Percentiles rank a stretch among this genome's conserved stretches.
Evolutionary conservation across 306 rosid species (phyloP).

Genomic region (Albizia julibrissin): DNA sequence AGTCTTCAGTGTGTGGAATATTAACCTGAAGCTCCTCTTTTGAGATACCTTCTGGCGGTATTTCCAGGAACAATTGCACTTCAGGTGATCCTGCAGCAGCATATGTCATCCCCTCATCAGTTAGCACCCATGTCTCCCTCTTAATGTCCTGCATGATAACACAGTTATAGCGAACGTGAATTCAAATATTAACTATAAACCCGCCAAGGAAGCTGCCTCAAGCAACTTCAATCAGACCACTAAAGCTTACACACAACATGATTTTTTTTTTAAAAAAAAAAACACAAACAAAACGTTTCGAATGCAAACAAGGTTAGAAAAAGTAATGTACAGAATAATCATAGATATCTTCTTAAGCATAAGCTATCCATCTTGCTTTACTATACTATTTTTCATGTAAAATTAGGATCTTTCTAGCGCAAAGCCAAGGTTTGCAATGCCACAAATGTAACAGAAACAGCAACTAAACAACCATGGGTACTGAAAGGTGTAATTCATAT

Average conservation of each 20-base stretch:
- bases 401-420: neutral
- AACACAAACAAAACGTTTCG: too few species aligned
- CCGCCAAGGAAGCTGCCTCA: neutral
- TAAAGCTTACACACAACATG: neutral
- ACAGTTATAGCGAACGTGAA: neutral
- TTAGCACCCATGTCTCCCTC: conserved; percentile 72
- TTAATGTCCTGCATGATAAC: conserved; percentile 66
- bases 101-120: conserved; percentile 73
- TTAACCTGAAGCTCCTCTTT: conserved; percentile 77
- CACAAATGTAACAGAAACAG: neutral
- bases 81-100: conserved; percentile 79
- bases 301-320: neutral
- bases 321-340: neutral
- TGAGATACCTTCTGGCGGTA: conserved; percentile 80
- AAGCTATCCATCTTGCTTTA: neutral
- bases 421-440: neutral
- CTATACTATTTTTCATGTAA: neutral
- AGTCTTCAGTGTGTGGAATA: neutral
- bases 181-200: neutral
- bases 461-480: neutral
- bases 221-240: neutral
- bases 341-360: neutral
- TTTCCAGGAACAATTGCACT: conserved; percentile 64
- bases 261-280: neutral
- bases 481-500: neutral